Conservation (phyloP, 345 rosid species). For the Linum tenue region DNA sequence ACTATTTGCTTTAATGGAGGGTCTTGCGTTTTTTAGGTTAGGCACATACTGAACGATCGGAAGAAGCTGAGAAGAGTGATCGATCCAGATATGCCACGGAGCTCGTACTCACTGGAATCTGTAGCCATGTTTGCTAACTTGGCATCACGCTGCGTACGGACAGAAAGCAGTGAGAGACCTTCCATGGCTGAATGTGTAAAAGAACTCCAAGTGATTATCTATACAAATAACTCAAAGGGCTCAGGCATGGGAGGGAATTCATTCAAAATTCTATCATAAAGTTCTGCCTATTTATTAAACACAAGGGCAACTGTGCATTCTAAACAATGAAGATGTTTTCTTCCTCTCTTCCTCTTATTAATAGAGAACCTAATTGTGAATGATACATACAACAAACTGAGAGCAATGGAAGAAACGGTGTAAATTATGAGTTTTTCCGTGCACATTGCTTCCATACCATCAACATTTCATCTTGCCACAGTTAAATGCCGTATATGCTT, state of each 20-base stretch:
- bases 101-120: conserved; percentile 70
- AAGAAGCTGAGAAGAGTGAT: conserved; percentile 71
- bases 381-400: too few species aligned
- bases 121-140: conserved; percentile 80
- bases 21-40: conserved; percentile 49
- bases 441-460: too few species aligned
- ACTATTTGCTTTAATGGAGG: conserved; percentile 10
- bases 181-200: conserved; percentile 70
- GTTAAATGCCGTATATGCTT: too few species aligned
- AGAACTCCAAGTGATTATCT: conserved; percentile 67
- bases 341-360: too few species aligned
- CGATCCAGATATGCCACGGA: conserved; percentile 68
- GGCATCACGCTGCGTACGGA: conserved; percentile 88
- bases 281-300: neutral
- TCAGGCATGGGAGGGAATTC: conserved; percentile 41
- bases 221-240: conserved; percentile 55
- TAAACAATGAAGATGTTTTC: neutral
- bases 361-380: too few species aligned
- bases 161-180: conserved; percentile 80
- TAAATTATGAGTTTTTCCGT: too few species aligned
- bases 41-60: conserved; percentile 62
- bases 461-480: too few species aligned
- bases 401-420: too few species aligned
- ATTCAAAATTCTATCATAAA: conserved; percentile 44
- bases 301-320: neutral